A percentile compares a stretch with the other conserved stretches of the same genome.
These are phyloP conservation scores for Pichia eremophila DNA, from an alignment of 805 yeast genomes.

Conservation along the genomic window DNA sequence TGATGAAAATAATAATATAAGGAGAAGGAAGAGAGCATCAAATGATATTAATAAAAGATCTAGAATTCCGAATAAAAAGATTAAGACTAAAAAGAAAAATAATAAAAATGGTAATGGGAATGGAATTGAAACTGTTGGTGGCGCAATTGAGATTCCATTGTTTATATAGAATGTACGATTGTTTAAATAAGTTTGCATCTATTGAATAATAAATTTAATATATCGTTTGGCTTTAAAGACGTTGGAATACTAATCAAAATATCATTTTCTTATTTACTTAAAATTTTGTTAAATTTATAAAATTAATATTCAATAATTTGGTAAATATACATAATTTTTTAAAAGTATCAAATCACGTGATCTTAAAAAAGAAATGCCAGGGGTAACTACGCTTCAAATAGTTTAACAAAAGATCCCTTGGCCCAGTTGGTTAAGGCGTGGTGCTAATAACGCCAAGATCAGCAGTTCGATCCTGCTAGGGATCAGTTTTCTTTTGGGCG, in stretches of 20 bases:
- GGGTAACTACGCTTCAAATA: too few relatives aligned
- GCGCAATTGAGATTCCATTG: slow-evolving; percentile 37
- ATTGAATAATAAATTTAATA: too few relatives aligned
- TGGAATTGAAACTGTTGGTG: slow-evolving; percentile 30
- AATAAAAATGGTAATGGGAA: slow-evolving; percentile 12
- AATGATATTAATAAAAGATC: slow-evolving; percentile 7
- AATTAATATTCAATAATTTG: too few relatives aligned
- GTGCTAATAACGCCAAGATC: slow-evolving; percentile 48
- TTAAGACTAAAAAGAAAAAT: slow-evolving; percentile 3
- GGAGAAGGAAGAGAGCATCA: not conserved
- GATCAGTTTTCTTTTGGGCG: slow-evolving; percentile 54
- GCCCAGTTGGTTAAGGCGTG: slow-evolving; percentile 39
- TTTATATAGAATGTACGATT: slow-evolving; percentile 18
- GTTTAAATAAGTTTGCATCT: not conserved
- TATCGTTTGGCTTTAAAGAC: too few relatives aligned
- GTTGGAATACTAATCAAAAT: too few relatives aligned
- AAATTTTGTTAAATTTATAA: too few relatives aligned
- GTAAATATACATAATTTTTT: too few relatives aligned
- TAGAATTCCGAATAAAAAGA: slow-evolving; percentile 1
- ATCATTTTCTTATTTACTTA: too few relatives aligned
- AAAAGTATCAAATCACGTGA: too few relatives aligned
- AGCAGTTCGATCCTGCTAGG: slow-evolving; percentile 87
- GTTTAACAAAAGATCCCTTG: slow-evolving; percentile 33
- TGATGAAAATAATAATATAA: not conserved
- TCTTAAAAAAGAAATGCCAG: too few relatives aligned